Conservation (phyloP, 306 rosid species). For the Mucuna pruriens region DNA sequence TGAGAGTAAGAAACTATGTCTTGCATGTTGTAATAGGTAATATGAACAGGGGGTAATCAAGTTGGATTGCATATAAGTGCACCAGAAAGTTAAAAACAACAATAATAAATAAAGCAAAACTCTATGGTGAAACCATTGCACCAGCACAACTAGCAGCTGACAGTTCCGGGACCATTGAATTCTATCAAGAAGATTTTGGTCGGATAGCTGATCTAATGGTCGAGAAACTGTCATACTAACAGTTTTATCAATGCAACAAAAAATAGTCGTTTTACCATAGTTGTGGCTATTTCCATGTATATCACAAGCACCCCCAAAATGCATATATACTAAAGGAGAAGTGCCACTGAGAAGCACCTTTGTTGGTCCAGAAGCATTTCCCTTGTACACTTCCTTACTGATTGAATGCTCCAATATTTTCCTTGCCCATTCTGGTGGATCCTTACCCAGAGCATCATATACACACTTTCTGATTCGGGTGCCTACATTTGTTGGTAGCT, state of each 20-base stretch:
- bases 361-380: constrained; percentile 99
- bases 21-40: constrained; percentile 21
- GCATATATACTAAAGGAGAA: constrained; percentile 30
- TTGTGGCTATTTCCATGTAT: constrained; percentile 5
- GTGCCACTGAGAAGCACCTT: constrained; percentile 65
- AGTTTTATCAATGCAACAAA: constrained; percentile 10
- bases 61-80: constrained; percentile 16
- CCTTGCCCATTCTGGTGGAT: constrained; percentile 97
- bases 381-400: constrained; percentile 97
- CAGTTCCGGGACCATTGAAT: constrained; percentile 15
- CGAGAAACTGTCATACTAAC: constrained; percentile 5
- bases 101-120: neutral
- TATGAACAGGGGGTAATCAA: constrained; percentile 3
- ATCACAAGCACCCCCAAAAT: neutral
- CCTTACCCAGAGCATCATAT: constrained; percentile 73
- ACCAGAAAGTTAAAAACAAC: neutral
- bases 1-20: neutral
- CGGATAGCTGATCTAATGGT: neutral
- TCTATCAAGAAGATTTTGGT: neutral
- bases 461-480: constrained; percentile 98
- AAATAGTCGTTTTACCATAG: constrained; percentile 1
- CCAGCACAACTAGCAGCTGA: constrained; percentile 1
- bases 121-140: constrained; percentile 3
- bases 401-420: constrained; percentile 81
- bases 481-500: constrained; percentile 98